Percentiles rank a stretch among this genome's conserved stretches.
phyloP scores from a whole-genome alignment of 441 rosid genomes.

The Brassica hybrid region DNA sequence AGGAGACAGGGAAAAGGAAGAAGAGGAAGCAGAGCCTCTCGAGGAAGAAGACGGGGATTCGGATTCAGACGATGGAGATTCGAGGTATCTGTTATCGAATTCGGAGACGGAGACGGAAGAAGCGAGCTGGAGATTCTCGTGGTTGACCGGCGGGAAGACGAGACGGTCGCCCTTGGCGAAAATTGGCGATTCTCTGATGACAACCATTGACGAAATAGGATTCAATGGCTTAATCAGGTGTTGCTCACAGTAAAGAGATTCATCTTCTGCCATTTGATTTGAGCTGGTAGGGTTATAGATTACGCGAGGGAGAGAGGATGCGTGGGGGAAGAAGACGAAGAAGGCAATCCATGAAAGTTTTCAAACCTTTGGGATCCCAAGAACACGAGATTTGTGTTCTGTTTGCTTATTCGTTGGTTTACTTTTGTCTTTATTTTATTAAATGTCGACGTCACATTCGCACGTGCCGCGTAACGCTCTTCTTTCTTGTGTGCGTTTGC shows the following conservation, averaged over 20 bases:
- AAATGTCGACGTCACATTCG: too few relatives aligned
- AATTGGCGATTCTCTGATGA: conserved; percentile 48
- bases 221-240: background rate
- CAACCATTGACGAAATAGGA: conserved; percentile 49
- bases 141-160: conserved; percentile 76
- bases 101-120: conserved; percentile 32
- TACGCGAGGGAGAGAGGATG: background rate
- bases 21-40: conserved; percentile 35
- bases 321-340: background rate
- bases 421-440: too few relatives aligned
- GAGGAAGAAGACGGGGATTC: conserved; percentile 31
- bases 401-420: too few relatives aligned
- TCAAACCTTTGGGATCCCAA: too few relatives aligned
- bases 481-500: too few relatives aligned
- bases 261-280: conserved; percentile 29
- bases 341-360: background rate
- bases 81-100: conserved; percentile 28
- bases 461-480: too few relatives aligned
- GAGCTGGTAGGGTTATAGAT: conserved; percentile 20
- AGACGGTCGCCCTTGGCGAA: conserved; percentile 14
- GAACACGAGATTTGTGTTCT: too few relatives aligned
- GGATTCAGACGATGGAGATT: conserved; percentile 33
- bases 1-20: conserved; percentile 23
- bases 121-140: conserved; percentile 65
- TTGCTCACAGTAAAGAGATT: background rate